Conservation (phyloP, 768 basidiomycete genomes). For the Boletellus ananiceps region DNA sequence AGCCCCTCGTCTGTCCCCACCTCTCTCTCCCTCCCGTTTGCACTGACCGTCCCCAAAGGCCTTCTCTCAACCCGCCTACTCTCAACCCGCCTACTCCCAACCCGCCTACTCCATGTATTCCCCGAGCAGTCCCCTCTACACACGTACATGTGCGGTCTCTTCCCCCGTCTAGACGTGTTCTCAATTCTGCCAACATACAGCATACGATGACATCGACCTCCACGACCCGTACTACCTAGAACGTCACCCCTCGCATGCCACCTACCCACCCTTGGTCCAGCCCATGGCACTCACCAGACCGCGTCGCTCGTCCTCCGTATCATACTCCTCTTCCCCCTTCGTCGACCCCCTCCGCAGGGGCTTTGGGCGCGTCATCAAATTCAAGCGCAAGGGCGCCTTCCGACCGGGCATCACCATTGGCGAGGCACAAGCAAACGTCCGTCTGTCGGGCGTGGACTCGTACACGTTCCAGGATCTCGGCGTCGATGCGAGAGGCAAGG, state of each 20-base stretch:
- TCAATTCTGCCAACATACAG: conserved; percentile 22
- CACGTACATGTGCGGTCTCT: conserved; percentile 37
- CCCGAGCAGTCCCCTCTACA: conserved; percentile 38
- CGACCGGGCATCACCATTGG: conserved; percentile 60
- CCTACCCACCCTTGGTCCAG: conserved; percentile 23
- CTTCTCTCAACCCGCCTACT: conserved; percentile 37
- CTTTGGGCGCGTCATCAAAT: conserved; percentile 55
- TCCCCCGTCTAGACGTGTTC: neutral
- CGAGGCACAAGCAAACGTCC: conserved; percentile 62
- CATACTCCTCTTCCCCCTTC: conserved; percentile 35
- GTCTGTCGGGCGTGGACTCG: conserved; percentile 57
- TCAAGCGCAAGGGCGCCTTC: conserved; percentile 69
- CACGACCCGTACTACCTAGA: conserved; percentile 47
- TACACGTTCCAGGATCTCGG: conserved; percentile 63
- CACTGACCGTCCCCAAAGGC: conserved; percentile 14
- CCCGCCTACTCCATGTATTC: conserved; percentile 47
- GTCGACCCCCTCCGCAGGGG: conserved; percentile 45
- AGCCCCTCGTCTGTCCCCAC: conserved; percentile 34
- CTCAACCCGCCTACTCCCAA: conserved; percentile 19
- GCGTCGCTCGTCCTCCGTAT: conserved; percentile 39
- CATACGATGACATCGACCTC: conserved; percentile 52
- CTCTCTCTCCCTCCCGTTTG: neutral
- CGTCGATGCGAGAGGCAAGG: conserved; percentile 54
- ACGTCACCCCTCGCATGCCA: conserved; percentile 15
- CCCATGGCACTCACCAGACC: conserved; percentile 20